phyloP scores from a whole-genome alignment of 2,329 filamentous ascomycete genomes.

The Penicillium sp. region DNA sequence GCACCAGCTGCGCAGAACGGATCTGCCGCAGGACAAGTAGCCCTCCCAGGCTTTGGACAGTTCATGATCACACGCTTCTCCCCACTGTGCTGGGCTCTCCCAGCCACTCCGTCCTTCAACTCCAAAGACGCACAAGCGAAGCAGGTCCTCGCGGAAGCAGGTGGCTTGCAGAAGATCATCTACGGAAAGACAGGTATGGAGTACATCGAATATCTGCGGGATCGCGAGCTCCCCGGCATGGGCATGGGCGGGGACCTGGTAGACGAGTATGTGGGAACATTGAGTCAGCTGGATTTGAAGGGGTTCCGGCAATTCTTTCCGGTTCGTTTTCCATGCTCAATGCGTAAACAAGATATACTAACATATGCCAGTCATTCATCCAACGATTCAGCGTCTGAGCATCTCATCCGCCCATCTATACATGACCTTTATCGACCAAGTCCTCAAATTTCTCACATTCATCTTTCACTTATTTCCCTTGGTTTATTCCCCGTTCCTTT shows the following conservation, averaged over 20 bases:
- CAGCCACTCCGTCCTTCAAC: slow-evolving; percentile 78
- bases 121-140: slow-evolving; percentile 86
- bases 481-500: slow-evolving; percentile 14
- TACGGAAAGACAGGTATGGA: slow-evolving; percentile 85
- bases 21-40: slow-evolving; percentile 43
- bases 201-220: slow-evolving; percentile 65
- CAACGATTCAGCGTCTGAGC: slow-evolving; percentile 51
- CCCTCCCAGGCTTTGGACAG: slow-evolving; percentile 83
- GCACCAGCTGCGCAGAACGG: slow-evolving; percentile 47
- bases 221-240: slow-evolving; percentile 52
- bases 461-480: slow-evolving; percentile 10
- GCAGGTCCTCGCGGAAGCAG: slow-evolving; percentile 86
- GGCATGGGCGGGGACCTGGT: slow-evolving; percentile 54
- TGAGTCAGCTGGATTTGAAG: slow-evolving; percentile 51
- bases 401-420: slow-evolving; percentile 17
- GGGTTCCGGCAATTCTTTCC: slow-evolving; percentile 56
- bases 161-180: slow-evolving; percentile 83
- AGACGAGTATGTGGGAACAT: slow-evolving; percentile 52
- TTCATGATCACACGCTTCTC: slow-evolving; percentile 93
- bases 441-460: neutral
- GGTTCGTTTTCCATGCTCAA: slow-evolving; percentile 32
- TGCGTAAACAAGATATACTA: neutral
- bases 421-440: slow-evolving; percentile 3
- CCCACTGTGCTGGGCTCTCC: slow-evolving; percentile 85
- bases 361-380: slow-evolving; percentile 45